Evolutionary conservation across 1,284 basidiomycete species (phyloP).

Genomic region (Butyriboletus pseudospeciosus): DNA sequence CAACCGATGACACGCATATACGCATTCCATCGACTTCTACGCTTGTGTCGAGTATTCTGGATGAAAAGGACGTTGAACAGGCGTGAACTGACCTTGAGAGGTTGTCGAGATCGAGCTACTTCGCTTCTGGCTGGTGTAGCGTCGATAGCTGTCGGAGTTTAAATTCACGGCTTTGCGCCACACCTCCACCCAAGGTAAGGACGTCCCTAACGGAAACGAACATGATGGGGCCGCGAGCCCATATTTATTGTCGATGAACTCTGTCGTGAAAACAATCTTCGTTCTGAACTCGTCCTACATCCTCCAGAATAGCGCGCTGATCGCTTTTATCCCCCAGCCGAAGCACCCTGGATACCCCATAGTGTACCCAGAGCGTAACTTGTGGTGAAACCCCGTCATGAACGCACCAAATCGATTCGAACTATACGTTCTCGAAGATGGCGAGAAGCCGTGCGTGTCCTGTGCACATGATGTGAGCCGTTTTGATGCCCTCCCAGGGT

Average conservation of each 20-base stretch:
- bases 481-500: slow-evolving; percentile 49
- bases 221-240: slow-evolving; percentile 51
- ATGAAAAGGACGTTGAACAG: slow-evolving; percentile 20
- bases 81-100: slow-evolving; percentile 59
- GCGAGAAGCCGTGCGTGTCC: slow-evolving; percentile 80
- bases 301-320: neutral
- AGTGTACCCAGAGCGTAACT: neutral
- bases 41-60: slow-evolving; percentile 5
- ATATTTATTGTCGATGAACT: slow-evolving; percentile 72
- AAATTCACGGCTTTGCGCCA: slow-evolving; percentile 17
- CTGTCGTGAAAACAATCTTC: slow-evolving; percentile 45
- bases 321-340: neutral
- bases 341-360: neutral
- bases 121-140: too few relatives aligned
- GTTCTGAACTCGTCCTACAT: slow-evolving; percentile 1
- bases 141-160: slow-evolving; percentile 23
- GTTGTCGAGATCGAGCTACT: slow-evolving; percentile 39
- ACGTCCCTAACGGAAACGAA: neutral
- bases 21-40: slow-evolving; percentile 30
- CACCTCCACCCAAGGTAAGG: slow-evolving; percentile 18
- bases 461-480: neutral
- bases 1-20: slow-evolving; percentile 20
- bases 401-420: slow-evolving; percentile 94
- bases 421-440: slow-evolving; percentile 86
- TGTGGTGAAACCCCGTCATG: slow-evolving; percentile 43